These are phyloP conservation scores for Nematocida major DNA, from an alignment of 371 early-diverging fungal species.

Conservation along the genomic window DNA sequence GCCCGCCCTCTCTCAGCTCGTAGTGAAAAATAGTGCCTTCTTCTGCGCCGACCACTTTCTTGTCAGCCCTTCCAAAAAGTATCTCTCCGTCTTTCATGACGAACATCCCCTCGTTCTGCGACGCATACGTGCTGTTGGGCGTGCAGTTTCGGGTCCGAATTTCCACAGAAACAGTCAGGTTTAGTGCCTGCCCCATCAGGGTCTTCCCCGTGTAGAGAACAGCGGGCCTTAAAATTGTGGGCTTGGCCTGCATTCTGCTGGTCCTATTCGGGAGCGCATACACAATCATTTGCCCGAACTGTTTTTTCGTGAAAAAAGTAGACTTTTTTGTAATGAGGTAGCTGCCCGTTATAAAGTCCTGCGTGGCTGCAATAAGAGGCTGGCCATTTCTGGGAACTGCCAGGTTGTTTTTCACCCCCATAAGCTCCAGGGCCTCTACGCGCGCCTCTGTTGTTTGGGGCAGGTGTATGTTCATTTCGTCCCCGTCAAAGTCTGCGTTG, in stretches of 20 bases:
- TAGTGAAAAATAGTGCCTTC: conserved; percentile 41
- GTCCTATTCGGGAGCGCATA: conserved; percentile 72
- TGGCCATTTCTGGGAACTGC: conserved; percentile 94
- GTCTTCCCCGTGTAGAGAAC: conserved; percentile 71
- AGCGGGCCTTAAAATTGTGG: conserved; percentile 75
- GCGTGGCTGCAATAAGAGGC: conserved; percentile 92
- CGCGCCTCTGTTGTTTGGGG: conserved; percentile 97
- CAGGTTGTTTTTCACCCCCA: conserved; percentile 89
- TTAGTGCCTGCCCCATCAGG: conserved; percentile 65
- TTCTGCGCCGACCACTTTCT: conserved; percentile 44
- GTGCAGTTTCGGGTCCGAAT: conserved; percentile 8
- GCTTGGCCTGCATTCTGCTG: conserved; percentile 73
- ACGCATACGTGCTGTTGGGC: not conserved
- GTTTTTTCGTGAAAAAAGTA: conserved; percentile 79
- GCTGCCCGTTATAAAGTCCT: conserved; percentile 95
- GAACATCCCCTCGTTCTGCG: conserved; percentile 21
- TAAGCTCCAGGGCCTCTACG: conserved; percentile 86
- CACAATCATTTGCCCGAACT: conserved; percentile 73
- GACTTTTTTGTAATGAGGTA: conserved; percentile 81
- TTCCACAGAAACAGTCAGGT: conserved; percentile 24
- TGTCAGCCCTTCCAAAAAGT: conserved; percentile 25
- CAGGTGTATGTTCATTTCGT: conserved; percentile 99
- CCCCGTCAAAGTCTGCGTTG: conserved; percentile 99
- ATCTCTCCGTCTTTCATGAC: conserved; percentile 38
- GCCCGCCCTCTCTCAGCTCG: conserved; percentile 20